Conservation (phyloP, 1,284 basidiomycete genomes). For the Waitea zeae region DNA sequence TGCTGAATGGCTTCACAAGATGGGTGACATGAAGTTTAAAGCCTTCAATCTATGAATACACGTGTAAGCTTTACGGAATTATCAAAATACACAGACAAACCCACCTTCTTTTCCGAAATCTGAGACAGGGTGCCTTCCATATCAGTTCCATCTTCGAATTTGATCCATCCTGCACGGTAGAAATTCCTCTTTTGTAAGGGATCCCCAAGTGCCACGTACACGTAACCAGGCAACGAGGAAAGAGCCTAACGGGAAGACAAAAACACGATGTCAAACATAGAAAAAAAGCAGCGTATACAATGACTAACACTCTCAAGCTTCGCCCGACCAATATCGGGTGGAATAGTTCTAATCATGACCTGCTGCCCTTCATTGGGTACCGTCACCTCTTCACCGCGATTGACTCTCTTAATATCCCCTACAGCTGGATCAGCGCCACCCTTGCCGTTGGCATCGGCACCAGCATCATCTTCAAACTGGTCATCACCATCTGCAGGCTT, state of each 20-base stretch:
- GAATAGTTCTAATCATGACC: conserved; percentile 87
- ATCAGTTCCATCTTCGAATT: conserved; percentile 69
- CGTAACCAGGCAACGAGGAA: conserved; percentile 45
- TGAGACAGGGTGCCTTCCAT: conserved; percentile 57
- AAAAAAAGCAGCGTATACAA: too few relatives aligned
- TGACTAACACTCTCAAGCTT: conserved; percentile 71
- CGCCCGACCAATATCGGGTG: conserved; percentile 73
- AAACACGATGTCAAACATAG: conserved; percentile 5
- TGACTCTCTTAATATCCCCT: conserved; percentile 30
- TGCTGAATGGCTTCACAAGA: conserved; percentile 63
- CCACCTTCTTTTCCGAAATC: conserved; percentile 71
- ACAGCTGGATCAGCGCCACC: conserved; percentile 20
- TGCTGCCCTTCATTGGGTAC: conserved; percentile 70
- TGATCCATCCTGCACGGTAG: conserved; percentile 85
- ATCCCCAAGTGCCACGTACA: conserved; percentile 79
- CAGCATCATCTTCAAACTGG: conserved; percentile 43
- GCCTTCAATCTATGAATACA: conserved; percentile 57
- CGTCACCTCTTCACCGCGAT: conserved; percentile 57
- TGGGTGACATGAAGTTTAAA: conserved; percentile 85
- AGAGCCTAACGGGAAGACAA: conserved; percentile 48
- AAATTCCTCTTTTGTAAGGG: conserved; percentile 81
- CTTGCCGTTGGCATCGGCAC: conserved; percentile 40
- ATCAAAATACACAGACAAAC: conserved; percentile 6
- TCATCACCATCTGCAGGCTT: conserved; percentile 29
- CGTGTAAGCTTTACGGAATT: conserved; percentile 1